These are phyloP conservation scores for Amanita molliuscula DNA, from an alignment of 768 basidiomycete genomes.

Conservation along the genomic window DNA sequence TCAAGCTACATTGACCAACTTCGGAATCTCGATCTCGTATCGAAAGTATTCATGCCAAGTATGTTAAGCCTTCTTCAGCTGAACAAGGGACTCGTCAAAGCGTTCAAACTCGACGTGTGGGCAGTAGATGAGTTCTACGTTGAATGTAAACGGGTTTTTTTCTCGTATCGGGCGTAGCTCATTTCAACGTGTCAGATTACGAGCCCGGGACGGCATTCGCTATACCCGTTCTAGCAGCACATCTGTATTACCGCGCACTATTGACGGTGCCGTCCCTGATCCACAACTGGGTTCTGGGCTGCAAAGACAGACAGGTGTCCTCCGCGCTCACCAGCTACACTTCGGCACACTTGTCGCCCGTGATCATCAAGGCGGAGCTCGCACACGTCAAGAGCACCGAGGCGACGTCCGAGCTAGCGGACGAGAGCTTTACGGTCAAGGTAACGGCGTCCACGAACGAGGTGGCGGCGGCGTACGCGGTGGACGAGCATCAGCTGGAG, in stretches of 20 bases:
- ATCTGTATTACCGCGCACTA: constrained; percentile 83
- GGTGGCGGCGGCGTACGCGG: constrained; percentile 72
- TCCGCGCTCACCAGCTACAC: constrained; percentile 70
- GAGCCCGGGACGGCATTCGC: constrained; percentile 40
- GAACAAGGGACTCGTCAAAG: constrained; percentile 50
- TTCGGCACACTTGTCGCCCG: constrained; percentile 77
- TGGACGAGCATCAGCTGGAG: constrained; percentile 93
- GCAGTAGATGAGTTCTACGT: constrained; percentile 76
- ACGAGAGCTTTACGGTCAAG: constrained; percentile 75
- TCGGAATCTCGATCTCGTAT: constrained; percentile 56
- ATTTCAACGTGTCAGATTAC: constrained; percentile 34
- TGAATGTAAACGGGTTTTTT: constrained; percentile 38
- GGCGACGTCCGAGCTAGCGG: constrained; percentile 43
- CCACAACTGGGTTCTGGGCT: constrained; percentile 75
- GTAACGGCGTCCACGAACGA: constrained; percentile 67
- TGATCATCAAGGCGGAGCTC: constrained; percentile 80
- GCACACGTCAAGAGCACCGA: constrained; percentile 53
- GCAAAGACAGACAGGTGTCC: constrained; percentile 85
- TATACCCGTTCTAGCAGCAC: constrained; percentile 65
- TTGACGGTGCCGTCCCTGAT: constrained; percentile 78
- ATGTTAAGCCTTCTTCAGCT: constrained; percentile 60
- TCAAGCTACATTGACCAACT: constrained; percentile 82
- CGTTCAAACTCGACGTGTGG: constrained; percentile 81
- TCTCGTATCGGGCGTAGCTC: neutral
- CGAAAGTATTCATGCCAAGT: constrained; percentile 55